Conservation (phyloP, 2,329 filamentous ascomycete species). For the Ascochyta rabiei region DNA sequence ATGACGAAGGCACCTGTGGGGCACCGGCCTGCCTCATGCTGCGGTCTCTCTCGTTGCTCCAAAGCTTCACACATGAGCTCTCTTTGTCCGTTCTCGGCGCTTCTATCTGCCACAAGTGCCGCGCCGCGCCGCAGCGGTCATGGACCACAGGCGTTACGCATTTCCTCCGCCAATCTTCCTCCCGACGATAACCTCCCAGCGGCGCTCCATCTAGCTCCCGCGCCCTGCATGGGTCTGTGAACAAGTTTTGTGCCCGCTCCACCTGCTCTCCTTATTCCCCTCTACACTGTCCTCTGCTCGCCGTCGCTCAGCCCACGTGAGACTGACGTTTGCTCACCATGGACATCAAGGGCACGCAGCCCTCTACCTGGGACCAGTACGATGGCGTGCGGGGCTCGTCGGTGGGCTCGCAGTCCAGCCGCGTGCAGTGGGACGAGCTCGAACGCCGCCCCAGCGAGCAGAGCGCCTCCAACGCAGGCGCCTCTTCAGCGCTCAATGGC, state of each 20-base stretch:
- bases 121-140: constrained; percentile 10
- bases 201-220: constrained; percentile 40
- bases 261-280: constrained; percentile 15
- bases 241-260: constrained; percentile 28
- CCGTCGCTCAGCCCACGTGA: constrained; percentile 2
- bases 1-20: constrained; percentile 17
- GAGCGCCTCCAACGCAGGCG: constrained; percentile 36
- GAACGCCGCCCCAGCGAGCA: constrained; percentile 39
- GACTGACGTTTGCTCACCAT: constrained; percentile 27
- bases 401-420: constrained; percentile 36
- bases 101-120: constrained; percentile 9
- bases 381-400: constrained; percentile 52
- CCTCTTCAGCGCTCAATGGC: constrained; percentile 27
- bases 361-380: constrained; percentile 55
- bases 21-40: constrained; percentile 12
- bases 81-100: constrained; percentile 20
- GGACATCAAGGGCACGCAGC: constrained; percentile 49
- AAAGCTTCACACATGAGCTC: constrained; percentile 8
- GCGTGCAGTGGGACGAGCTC: constrained; percentile 48
- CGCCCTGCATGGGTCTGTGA: constrained; percentile 34
- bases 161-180: constrained; percentile 28
- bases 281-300: constrained; percentile 1
- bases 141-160: constrained; percentile 16
- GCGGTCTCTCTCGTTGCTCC: neutral
- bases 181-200: constrained; percentile 34